phyloP scores from a whole-genome alignment of 176 grass and related monocot species.

The Puccinellia tenuiflora region DNA sequence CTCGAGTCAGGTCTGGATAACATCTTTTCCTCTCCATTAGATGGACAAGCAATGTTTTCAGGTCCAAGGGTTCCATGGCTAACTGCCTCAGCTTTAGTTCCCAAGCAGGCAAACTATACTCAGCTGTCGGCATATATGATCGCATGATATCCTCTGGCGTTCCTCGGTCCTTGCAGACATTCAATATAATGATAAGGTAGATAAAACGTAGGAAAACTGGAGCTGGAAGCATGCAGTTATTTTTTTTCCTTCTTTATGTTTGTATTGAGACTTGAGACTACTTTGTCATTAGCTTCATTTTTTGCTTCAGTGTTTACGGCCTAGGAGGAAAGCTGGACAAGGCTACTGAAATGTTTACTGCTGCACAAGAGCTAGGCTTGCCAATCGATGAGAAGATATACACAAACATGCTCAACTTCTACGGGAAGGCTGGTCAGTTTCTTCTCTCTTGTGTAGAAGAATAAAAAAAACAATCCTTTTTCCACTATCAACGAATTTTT shows the following conservation, averaged over 20 bases:
- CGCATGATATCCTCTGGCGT: constrained; percentile 67
- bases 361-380: constrained; percentile 51
- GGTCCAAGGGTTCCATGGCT: not conserved
- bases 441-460: not conserved
- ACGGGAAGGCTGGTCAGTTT: constrained; percentile 71
- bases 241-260: not conserved
- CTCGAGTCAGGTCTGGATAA: constrained; percentile 69
- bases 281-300: constrained; percentile 19
- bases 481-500: not conserved
- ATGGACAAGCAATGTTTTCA: constrained; percentile 3
- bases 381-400: constrained; percentile 65
- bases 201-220: not conserved
- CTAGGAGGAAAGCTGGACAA: constrained; percentile 83
- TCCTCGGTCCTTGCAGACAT: constrained; percentile 63
- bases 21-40: constrained; percentile 16
- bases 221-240: not conserved
- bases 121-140: constrained; percentile 66
- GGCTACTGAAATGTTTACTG: constrained; percentile 66
- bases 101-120: constrained; percentile 78
- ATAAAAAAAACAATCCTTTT: not conserved
- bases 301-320: constrained; percentile 79
- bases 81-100: constrained; percentile 29
- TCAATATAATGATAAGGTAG: constrained; percentile 96
- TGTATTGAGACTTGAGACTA: not conserved
- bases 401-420: constrained; percentile 62